A percentile compares a stretch with the other conserved stretches of the same genome.
Evolutionary conservation across 305 asterid genomes (phyloP).

Genomic region (Solanum aculeatissimum): DNA sequence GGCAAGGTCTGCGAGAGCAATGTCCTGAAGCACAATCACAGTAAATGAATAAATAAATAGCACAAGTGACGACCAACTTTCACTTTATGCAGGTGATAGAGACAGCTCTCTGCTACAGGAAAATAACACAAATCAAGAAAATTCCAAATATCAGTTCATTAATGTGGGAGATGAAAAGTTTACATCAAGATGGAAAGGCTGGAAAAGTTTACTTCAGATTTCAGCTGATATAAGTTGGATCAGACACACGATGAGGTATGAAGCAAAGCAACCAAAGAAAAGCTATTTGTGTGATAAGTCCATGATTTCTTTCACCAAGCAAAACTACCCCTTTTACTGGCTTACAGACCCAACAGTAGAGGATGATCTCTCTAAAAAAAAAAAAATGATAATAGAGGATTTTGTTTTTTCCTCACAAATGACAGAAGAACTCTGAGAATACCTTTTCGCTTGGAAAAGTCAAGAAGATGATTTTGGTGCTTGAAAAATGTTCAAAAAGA

Average conservation of each 20-base stretch:
- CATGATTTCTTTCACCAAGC: neutral
- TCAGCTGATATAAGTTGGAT: neutral
- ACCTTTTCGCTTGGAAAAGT: neutral
- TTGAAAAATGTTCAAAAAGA: neutral
- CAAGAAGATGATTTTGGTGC: neutral
- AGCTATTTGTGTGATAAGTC: neutral
- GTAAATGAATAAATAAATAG: neutral
- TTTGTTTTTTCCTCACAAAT: neutral
- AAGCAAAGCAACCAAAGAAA: neutral
- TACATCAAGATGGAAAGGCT: neutral
- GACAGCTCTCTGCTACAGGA: neutral
- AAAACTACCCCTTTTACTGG: neutral
- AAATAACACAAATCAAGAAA: neutral
- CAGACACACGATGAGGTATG: neutral
- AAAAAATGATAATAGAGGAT: neutral
- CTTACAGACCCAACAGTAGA: neutral
- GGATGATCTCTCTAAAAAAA: neutral
- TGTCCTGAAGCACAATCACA: constrained; percentile 23
- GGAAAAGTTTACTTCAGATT: neutral
- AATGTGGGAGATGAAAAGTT: neutral
- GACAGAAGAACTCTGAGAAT: neutral
- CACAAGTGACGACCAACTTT: neutral
- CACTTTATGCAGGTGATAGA: neutral
- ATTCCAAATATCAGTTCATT: neutral
- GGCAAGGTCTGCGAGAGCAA: constrained; percentile 47